Evolutionary conservation across 306 rosid species (phyloP), one percentile per base, ranked within the genome.

Genomic region (Cicer cuneatum): DNA sequence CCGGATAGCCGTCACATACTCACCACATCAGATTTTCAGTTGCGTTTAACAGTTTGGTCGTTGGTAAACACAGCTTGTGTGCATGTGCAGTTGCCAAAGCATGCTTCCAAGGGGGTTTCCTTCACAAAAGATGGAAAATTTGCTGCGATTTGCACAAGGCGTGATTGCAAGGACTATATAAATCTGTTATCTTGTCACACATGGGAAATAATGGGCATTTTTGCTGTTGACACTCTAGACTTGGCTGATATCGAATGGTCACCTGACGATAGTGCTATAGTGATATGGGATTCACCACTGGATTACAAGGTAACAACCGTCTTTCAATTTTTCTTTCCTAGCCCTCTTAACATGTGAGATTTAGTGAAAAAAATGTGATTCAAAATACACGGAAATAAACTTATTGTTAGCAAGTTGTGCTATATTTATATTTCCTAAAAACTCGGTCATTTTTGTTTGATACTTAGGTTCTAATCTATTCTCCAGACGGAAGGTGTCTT

Each of bases 1-100:
- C 99, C 99, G 1, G 99, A 94, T 75, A 92, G 99, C 60, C 99
- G 99, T 62, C 99, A 94, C 80, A 94, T 94, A 86, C 90, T 92
- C 73, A 94, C 99, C 52, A 92, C 93, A 57, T 84, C 99, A 8
- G 99, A 92, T 71, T 94, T 94, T 73, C 99, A 94, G 87, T 64
- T 94, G 87, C 89, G 97, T 38, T 85, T 94, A 63, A 94, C 90
- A 18, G 99, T 94, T 75, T 94, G 99, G 99, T 94, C 99, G 15
- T 76, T 94, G 69, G 65, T 94, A 74, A 94, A 92, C 84, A 94
- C 99, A 37, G 99, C 99, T 21, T 90, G 99, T 68, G 92, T 94
- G 42, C 99, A 94, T 74, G 85, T 94, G 83, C 97, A 88, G 85
- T 85, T 88, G 92, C 99, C 99, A 51, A 94, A 94, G 73, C 97